A percentile compares a stretch with the other conserved stretches of the same genome.
These are phyloP conservation scores for Boletus sp. DNA, from an alignment of 768 basidiomycete genomes.

Conservation along the genomic window DNA sequence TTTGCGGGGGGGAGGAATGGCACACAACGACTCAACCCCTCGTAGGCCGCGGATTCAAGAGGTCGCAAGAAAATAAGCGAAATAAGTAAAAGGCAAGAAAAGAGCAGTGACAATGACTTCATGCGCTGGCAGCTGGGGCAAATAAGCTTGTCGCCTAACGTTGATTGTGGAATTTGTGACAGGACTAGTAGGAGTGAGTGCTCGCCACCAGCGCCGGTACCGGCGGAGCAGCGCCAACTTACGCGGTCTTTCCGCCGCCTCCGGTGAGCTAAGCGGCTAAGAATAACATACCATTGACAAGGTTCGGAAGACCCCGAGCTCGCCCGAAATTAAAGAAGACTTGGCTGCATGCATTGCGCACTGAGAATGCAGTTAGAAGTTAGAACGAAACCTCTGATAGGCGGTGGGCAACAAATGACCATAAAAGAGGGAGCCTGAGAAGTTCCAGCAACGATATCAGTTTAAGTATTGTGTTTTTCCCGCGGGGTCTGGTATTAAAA, in stretches of 20 bases:
- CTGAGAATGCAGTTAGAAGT: background rate
- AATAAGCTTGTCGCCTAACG: background rate
- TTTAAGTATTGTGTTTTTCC: background rate
- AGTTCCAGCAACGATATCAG: background rate
- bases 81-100: too few relatives aligned
- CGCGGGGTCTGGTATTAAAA: background rate
- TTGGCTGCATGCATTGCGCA: background rate
- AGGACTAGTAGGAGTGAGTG: background rate
- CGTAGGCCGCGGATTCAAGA: too few relatives aligned
- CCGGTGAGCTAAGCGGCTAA: background rate
- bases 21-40: background rate
- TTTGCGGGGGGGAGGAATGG: background rate
- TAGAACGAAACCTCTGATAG: background rate
- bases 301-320: background rate
- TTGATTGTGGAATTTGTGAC: background rate
- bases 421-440: background rate
- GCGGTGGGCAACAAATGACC: background rate
- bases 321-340: background rate
- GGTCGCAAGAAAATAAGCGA: too few relatives aligned
- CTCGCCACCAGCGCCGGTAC: background rate
- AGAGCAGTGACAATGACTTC: too few relatives aligned
- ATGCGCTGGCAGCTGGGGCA: too few relatives aligned
- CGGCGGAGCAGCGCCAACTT: background rate
- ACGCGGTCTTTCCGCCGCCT: background rate
- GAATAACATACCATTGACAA: background rate